Conservation (phyloP, 345 rosid species). For the Populus simonii region DNA sequence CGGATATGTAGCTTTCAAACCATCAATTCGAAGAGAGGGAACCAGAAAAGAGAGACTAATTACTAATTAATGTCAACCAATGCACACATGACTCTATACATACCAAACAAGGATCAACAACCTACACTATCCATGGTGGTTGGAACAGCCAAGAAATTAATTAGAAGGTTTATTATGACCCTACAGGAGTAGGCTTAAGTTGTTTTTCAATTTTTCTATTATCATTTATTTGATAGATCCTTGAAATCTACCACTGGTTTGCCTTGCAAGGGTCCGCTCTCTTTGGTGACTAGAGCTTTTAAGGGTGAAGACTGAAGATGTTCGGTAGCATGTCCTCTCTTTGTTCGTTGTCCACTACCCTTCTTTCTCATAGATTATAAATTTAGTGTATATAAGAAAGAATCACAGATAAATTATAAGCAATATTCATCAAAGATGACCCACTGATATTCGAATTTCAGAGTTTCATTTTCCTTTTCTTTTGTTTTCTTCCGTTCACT, state of each 20-base stretch:
- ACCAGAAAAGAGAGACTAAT: not conserved
- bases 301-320: too few species aligned
- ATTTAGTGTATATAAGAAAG: too few species aligned
- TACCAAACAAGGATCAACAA: not conserved
- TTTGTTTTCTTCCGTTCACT: not conserved
- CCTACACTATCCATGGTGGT: not conserved
- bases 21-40: not conserved
- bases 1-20: not conserved
- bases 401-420: too few species aligned
- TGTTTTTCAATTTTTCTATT: too few species aligned
- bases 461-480: not conserved
- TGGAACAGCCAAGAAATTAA: constrained; percentile 7
- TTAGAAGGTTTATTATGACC: not conserved
- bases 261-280: not conserved
- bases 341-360: too few species aligned
- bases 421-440: too few species aligned
- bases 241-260: too few species aligned
- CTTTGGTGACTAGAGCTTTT: not conserved
- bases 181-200: not conserved
- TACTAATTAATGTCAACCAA: not conserved
- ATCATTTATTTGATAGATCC: too few species aligned
- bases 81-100: not conserved
- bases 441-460: too few species aligned
- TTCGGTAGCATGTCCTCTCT: constrained; percentile 1
- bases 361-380: too few species aligned